These are phyloP conservation scores for Aspergillus viridinutans DNA, from an alignment of 2,329 filamentous ascomycete genomes.

Conservation along the genomic window DNA sequence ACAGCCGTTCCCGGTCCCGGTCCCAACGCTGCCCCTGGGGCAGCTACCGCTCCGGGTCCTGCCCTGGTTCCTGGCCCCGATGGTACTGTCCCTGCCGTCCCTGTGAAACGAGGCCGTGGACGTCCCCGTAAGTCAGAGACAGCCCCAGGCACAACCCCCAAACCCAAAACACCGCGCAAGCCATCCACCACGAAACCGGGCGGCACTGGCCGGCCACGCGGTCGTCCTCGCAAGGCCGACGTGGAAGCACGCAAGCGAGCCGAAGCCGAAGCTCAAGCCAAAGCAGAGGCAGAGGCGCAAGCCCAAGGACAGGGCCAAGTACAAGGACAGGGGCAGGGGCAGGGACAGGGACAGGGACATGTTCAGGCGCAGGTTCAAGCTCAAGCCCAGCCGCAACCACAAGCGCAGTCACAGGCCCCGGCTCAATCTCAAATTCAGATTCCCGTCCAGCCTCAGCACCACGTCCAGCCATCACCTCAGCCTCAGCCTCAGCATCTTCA, in stretches of 20 bases:
- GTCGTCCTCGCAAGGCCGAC: constrained; percentile 32
- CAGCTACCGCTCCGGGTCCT: background rate
- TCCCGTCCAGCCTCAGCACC: background rate
- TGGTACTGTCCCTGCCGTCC: constrained; percentile 10
- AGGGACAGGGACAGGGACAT: constrained; percentile 1
- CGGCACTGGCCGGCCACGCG: constrained; percentile 30
- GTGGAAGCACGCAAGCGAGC: constrained; percentile 24
- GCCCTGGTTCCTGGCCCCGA: constrained; percentile 11
- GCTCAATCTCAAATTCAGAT: constrained; percentile 3
- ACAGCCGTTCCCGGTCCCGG: background rate
- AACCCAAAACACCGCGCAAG: constrained; percentile 14
- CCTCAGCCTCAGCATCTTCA: constrained; percentile 5
- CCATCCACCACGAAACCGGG: constrained; percentile 16
- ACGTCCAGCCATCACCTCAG: background rate
- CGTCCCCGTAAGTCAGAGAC: constrained; percentile 22
- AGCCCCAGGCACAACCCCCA: constrained; percentile 13
- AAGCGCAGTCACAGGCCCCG: constrained; percentile 12
- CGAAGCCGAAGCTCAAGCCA: constrained; percentile 15
- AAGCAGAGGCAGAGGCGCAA: constrained; percentile 9
- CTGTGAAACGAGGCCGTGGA: constrained; percentile 20
- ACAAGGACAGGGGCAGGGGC: constrained; percentile 5
- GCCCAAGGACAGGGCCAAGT: background rate
- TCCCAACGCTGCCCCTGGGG: background rate
- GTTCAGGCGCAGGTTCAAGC: background rate
- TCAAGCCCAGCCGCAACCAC: constrained; percentile 14